A percentile compares a stretch with the other conserved stretches of the same genome.
Conservation (phyloP, 352 stramenopile genomes). For the Thalassiosira pacifica region DNA sequence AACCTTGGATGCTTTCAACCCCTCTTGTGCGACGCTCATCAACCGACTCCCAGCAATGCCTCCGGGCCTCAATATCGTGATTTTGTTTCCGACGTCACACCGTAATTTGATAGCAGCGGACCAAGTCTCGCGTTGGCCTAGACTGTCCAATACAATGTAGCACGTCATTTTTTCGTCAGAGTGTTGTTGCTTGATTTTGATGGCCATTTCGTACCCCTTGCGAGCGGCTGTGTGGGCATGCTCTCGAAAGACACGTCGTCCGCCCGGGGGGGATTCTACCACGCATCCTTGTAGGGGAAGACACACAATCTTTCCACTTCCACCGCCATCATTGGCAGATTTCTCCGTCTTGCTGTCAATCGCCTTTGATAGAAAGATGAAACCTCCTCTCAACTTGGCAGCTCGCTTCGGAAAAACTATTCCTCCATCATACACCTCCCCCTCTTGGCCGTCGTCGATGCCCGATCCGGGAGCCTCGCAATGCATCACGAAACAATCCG, state of each 20-base stretch:
- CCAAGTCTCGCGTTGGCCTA: slow-evolving; percentile 73
- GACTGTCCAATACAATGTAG: slow-evolving; percentile 71
- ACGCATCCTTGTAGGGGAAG: slow-evolving; percentile 75
- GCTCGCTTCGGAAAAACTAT: slow-evolving; percentile 74
- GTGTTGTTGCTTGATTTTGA: slow-evolving; percentile 37
- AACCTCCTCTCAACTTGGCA: slow-evolving; percentile 70
- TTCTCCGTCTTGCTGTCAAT: neutral
- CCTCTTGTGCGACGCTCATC: too few species aligned
- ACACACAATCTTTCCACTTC: slow-evolving; percentile 59
- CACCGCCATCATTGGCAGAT: neutral
- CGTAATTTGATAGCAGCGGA: slow-evolving; percentile 66
- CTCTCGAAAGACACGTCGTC: slow-evolving; percentile 82
- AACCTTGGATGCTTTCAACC: too few species aligned
- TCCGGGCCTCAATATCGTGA: slow-evolving; percentile 65
- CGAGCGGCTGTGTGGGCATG: slow-evolving; percentile 78
- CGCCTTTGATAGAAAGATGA: slow-evolving; percentile 78
- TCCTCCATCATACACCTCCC: slow-evolving; percentile 29
- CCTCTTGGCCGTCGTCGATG: slow-evolving; percentile 22
- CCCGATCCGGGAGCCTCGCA: slow-evolving; percentile 55
- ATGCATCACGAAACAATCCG: slow-evolving; percentile 72
- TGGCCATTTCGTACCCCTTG: slow-evolving; percentile 78
- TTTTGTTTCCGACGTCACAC: slow-evolving; percentile 55
- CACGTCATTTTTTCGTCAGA: slow-evolving; percentile 33
- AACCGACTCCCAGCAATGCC: slow-evolving; percentile 51
- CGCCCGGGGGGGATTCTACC: slow-evolving; percentile 80